A percentile compares a stretch with the other conserved stretches of the same genome.
phyloP scores from a whole-genome alignment of 768 basidiomycete species.

The Boletellus emodensis region DNA sequence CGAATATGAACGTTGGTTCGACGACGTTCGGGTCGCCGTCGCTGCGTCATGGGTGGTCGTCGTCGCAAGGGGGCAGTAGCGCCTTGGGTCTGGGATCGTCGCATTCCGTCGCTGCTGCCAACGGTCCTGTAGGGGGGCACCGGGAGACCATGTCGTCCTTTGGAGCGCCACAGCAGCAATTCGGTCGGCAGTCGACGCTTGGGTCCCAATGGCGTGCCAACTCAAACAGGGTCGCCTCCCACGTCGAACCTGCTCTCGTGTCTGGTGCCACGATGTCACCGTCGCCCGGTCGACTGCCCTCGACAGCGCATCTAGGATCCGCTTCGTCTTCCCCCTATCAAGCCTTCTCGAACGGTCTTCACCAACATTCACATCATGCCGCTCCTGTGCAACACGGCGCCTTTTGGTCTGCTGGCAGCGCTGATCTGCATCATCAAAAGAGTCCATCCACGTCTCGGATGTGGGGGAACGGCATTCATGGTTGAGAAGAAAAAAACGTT shows the following conservation, averaged over 20 bases:
- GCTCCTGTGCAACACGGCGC: too few species aligned
- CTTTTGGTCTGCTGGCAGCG: conserved; percentile 4
- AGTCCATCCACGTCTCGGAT: conserved; percentile 17
- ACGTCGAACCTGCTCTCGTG: conserved; percentile 24
- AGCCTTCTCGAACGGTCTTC: conserved; percentile 9
- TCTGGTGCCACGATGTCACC: conserved; percentile 1
- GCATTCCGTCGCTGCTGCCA: neutral
- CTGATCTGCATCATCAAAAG: conserved; percentile 13
- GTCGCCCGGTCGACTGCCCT: neutral
- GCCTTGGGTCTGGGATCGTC: neutral
- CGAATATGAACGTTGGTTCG: too few species aligned
- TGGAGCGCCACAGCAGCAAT: conserved; percentile 10
- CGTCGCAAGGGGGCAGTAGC: neutral
- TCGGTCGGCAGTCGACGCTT: too few species aligned
- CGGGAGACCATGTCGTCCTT: conserved; percentile 15
- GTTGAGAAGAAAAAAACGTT: conserved; percentile 11
- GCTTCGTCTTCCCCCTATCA: conserved; percentile 8
- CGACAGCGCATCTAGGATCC: neutral
- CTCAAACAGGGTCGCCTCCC: conserved; percentile 2
- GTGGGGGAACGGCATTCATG: conserved; percentile 20
- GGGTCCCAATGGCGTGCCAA: conserved; percentile 8
- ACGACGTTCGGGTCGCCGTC: conserved; percentile 7
- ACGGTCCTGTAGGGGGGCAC: conserved; percentile 10
- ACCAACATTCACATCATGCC: conserved; percentile 7
- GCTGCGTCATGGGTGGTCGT: neutral